phyloP scores from a whole-genome alignment of 2,329 filamentous ascomycete species.

The Cercospora zeae-maydis region DNA sequence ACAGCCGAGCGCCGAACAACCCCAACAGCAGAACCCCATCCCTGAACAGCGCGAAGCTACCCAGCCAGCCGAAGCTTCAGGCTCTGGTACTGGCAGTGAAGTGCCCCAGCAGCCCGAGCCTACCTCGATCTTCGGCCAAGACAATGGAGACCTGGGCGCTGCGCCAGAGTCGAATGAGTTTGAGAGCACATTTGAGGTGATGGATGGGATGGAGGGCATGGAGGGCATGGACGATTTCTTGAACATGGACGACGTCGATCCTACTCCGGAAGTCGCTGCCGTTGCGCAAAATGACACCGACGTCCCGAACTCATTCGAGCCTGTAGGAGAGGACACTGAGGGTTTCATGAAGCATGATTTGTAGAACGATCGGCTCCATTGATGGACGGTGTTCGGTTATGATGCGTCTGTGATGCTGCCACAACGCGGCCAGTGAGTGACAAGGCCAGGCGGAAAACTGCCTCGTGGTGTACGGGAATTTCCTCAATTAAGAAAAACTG shows the following conservation, averaged over 20 bases:
- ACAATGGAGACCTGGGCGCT: background rate
- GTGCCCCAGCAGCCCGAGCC: slow-evolving; percentile 5
- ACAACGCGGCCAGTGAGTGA: background rate
- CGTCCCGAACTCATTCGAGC: slow-evolving; percentile 15
- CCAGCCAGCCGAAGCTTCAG: slow-evolving; percentile 1
- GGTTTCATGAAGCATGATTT: slow-evolving; percentile 34
- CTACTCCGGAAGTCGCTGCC: slow-evolving; percentile 6
- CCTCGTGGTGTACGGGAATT: background rate
- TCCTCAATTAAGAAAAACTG: background rate
- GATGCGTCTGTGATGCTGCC: background rate
- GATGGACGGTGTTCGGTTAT: background rate
- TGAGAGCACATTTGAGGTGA: slow-evolving; percentile 9
- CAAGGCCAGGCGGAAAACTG: background rate
- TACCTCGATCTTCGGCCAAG: slow-evolving; percentile 6
- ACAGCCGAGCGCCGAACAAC: slow-evolving; percentile 5
- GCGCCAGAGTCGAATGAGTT: slow-evolving; percentile 6
- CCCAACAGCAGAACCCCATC: slow-evolving; percentile 3
- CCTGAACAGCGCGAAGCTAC: slow-evolving; percentile 5
- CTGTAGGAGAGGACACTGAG: slow-evolving; percentile 26
- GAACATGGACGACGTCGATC: slow-evolving; percentile 11
- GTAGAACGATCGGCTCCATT: slow-evolving; percentile 8
- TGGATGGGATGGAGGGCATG: slow-evolving; percentile 11
- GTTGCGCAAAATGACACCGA: slow-evolving; percentile 4
- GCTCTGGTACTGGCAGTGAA: background rate
- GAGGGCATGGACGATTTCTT: slow-evolving; percentile 12